Conservation (phyloP, 2,329 filamentous ascomycete species). For the Rutstroemia sp. region DNA sequence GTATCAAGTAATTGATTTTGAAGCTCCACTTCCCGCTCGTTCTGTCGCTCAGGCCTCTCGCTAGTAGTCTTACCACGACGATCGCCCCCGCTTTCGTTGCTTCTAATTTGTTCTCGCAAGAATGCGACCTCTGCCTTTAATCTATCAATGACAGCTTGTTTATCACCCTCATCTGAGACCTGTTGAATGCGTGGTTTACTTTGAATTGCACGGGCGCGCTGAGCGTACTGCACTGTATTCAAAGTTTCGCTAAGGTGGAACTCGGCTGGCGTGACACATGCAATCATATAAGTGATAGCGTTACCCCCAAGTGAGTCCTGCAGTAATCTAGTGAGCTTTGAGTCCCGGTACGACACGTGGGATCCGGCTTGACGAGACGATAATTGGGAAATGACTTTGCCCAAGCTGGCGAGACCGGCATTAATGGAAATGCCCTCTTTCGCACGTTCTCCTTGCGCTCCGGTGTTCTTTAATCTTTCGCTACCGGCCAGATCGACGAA, state of each 20-base stretch:
- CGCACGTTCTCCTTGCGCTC: constrained; percentile 87
- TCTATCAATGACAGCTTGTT: constrained; percentile 86
- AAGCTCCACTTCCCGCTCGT: constrained; percentile 79
- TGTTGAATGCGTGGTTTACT: constrained; percentile 96
- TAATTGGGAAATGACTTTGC: constrained; percentile 96
- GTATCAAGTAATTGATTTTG: constrained; percentile 89
- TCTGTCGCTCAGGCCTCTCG: constrained; percentile 71
- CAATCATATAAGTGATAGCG: constrained; percentile 99
- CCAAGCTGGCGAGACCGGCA: constrained; percentile 84
- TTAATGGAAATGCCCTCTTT: constrained; percentile 98
- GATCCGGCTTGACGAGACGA: constrained; percentile 81
- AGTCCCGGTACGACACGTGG: constrained; percentile 96
- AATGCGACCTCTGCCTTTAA: constrained; percentile 92
- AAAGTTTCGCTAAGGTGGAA: constrained; percentile 97
- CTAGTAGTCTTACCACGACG: constrained; percentile 45
- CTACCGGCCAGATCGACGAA: constrained; percentile 97
- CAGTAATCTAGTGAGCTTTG: constrained; percentile 87
- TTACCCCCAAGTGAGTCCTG: constrained; percentile 96
- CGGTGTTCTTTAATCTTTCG: constrained; percentile 94
- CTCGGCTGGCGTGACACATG: constrained; percentile 91
- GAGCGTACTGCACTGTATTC: constrained; percentile 96
- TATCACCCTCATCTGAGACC: constrained; percentile 80
- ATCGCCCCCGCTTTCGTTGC: constrained; percentile 60
- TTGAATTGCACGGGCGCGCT: constrained; percentile 91
- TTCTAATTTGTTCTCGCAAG: constrained; percentile 85